These are phyloP conservation scores for Phytophthora ohioensis DNA, from an alignment of 352 stramenopile genomes.

Conservation along the genomic window DNA sequence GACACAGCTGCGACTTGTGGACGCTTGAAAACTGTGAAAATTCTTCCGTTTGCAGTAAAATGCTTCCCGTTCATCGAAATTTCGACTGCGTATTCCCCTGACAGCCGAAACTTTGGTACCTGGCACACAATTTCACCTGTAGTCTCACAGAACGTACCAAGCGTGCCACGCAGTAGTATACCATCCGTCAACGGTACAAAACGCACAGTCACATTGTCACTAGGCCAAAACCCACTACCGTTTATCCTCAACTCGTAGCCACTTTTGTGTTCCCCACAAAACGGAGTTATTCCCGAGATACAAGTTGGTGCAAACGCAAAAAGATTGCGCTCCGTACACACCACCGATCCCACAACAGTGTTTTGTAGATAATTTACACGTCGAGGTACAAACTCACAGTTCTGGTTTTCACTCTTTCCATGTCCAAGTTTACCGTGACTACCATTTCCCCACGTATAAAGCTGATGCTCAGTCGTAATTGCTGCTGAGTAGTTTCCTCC, in stretches of 20 bases:
- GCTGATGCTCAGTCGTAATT: conserved; percentile 40
- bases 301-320: conserved; percentile 73
- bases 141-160: conserved; percentile 49
- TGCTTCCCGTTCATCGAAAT: conserved; percentile 85
- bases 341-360: conserved; percentile 48
- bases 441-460: conserved; percentile 71
- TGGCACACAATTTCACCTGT: conserved; percentile 67
- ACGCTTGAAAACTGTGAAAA: conserved; percentile 67
- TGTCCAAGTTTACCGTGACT: conserved; percentile 66
- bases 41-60: conserved; percentile 68
- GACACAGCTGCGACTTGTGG: conserved; percentile 52
- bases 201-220: conserved; percentile 77
- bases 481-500: conserved; percentile 71
- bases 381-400: conserved; percentile 45
- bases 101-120: conserved; percentile 68
- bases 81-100: conserved; percentile 72
- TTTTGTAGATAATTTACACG: conserved; percentile 50
- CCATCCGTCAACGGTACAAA: conserved; percentile 76
- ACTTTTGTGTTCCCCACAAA: conserved; percentile 58
- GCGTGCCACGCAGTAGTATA: conserved; percentile 52
- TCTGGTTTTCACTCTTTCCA: conserved; percentile 2
- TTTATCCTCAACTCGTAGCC: conserved; percentile 69
- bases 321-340: conserved; percentile 58
- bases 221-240: conserved; percentile 83
- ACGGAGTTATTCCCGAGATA: conserved; percentile 53